These are phyloP conservation scores for Irineochytrium annulatum DNA, from an alignment of 192 early-diverging fungal genomes.

Conservation along the genomic window DNA sequence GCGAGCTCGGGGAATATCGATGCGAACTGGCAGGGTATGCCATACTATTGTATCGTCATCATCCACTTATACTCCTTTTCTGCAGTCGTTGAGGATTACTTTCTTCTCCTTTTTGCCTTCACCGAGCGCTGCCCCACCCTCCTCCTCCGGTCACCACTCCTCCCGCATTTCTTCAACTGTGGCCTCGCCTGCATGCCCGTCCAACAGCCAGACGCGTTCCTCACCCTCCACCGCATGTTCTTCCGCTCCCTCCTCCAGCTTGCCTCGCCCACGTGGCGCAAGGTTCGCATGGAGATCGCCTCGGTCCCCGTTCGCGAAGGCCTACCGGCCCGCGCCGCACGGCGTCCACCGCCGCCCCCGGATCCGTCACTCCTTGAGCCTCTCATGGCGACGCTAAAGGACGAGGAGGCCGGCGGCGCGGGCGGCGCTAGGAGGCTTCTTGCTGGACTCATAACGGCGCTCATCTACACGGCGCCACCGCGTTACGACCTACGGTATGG, in stretches of 20 bases:
- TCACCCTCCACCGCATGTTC: constrained; percentile 20
- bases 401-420: too few relatives aligned
- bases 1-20: constrained; percentile 34
- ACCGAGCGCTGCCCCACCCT: constrained; percentile 49
- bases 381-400: too few relatives aligned
- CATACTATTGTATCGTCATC: neutral
- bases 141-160: constrained; percentile 49
- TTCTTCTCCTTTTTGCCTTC: constrained; percentile 49
- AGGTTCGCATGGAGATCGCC: neutral
- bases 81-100: constrained; percentile 76
- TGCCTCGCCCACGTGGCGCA: constrained; percentile 11
- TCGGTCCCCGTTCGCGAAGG: too few relatives aligned
- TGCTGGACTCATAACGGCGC: too few relatives aligned
- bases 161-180: constrained; percentile 58
- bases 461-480: too few relatives aligned
- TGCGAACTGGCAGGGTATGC: constrained; percentile 65
- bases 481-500: too few relatives aligned
- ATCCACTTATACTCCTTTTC: constrained; percentile 7
- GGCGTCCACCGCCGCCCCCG: too few relatives aligned
- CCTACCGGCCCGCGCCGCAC: too few relatives aligned
- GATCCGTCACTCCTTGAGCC: too few relatives aligned
- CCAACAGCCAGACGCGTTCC: constrained; percentile 23
- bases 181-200: constrained; percentile 54
- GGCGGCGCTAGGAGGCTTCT: too few relatives aligned
- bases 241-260: constrained; percentile 14